Base-by-base conservation (phyloP, 225 moss, liverwort and hornwort species). In the Bryum argenteum region DNA sequence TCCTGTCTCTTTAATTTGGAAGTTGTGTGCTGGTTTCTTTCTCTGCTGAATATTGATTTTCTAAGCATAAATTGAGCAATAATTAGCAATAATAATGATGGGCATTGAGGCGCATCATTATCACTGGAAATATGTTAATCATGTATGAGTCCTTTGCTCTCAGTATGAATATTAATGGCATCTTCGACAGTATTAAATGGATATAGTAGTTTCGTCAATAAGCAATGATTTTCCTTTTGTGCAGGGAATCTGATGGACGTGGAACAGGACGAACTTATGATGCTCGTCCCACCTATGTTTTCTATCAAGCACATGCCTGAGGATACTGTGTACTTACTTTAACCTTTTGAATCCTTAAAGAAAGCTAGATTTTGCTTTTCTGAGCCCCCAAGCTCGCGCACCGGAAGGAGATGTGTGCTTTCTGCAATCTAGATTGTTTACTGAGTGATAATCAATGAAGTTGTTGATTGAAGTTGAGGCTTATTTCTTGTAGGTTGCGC, bases 281-380 rank as follows among this genome's bases (percentile, higher is more conserved):
- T 99, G 94, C 90, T 99, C 42, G 89, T 99, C 16, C 98, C 98
- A 23, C 98, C 98, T 28, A 87, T 99, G 33, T 99, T 99, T 73
- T 99, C 98, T 54, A 83, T 93, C 67, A 99, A 94, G 78, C 94
- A 99, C 76, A 91, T 99, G 73, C 94, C 94, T 21, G 98, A 99
- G 77, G 92, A 99, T 42, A 86, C 94, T 75, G 92, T 99, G 92
- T 90, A 84, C 52, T 70, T 82, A 61, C 69, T 43, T 52, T 65
- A 26, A 20, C 67, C 71, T 75, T 65, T 67, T 18, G 26, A 69
- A 71, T 71, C 21, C 42, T 9, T 28, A 40, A 66, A 0, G 54
- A 38, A 6, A 17, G 42, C 74, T 78, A 65, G 68, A 44, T 67
- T 54, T 69, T 67, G 24, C 39, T 15, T 61, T 71, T n/a, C 42